Percentiles rank a stretch among this genome's conserved stretches.
phyloP scores from a whole-genome alignment of 1,284 basidiomycete species.

The Pyrrhoderma lamaoense region DNA sequence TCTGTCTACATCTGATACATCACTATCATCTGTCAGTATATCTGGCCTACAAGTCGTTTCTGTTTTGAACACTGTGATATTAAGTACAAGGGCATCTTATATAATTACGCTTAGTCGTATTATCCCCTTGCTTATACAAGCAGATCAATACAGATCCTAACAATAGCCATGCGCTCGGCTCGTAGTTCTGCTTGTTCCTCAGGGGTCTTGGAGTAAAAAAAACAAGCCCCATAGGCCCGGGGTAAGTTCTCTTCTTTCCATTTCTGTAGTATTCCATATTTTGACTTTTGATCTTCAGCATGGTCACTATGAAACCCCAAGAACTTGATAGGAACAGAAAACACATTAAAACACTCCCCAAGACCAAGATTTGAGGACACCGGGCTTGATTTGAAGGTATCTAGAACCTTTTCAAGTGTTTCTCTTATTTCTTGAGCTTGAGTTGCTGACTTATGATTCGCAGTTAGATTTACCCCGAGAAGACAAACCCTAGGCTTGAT shows the following conservation, averaged over 20 bases:
- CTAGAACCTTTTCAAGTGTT: neutral
- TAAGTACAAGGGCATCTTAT: too few species aligned
- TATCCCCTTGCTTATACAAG: too few species aligned
- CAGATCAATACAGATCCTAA: too few species aligned
- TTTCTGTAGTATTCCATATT: neutral
- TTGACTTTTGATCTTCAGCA: constrained; percentile 11
- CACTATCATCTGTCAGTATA: too few species aligned
- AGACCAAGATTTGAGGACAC: neutral
- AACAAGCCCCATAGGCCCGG: neutral
- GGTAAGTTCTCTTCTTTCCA: constrained; percentile 2
- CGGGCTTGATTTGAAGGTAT: constrained; percentile 5
- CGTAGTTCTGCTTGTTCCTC: neutral
- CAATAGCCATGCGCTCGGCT: too few species aligned
- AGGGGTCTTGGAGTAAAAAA: neutral
- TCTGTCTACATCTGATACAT: too few species aligned
- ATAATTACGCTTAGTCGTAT: too few species aligned
- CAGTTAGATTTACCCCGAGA: constrained; percentile 3
- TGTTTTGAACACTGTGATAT: too few species aligned
- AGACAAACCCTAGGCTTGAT: neutral
- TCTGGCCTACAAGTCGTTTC: too few species aligned
- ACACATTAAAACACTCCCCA: neutral
- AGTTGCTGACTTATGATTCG: constrained; percentile 4
- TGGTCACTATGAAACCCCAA: constrained; percentile 8
- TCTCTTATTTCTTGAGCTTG: constrained; percentile 1
- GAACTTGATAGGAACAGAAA: neutral